Conservation (phyloP, 192 early-diverging fungal genomes). For the Coemansia sp. region DNA sequence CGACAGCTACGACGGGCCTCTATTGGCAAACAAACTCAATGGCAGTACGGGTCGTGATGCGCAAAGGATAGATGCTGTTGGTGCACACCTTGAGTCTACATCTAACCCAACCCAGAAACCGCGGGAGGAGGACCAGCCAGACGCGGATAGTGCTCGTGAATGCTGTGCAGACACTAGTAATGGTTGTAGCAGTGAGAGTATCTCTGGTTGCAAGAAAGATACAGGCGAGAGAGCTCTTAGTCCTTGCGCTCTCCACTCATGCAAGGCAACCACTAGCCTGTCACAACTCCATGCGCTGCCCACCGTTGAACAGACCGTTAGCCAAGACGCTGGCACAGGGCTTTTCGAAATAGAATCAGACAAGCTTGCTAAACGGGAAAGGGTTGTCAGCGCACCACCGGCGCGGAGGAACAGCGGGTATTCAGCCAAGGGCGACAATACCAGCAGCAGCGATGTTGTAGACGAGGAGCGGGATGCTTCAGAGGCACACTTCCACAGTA, state of each 20-base stretch:
- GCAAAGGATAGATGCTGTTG: too few species aligned
- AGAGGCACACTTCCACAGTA: slow-evolving; percentile 12
- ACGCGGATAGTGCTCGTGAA: background rate
- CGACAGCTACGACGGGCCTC: slow-evolving; percentile 7
- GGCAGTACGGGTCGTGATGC: background rate
- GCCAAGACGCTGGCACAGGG: background rate
- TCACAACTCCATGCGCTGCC: slow-evolving; percentile 20
- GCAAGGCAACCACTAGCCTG: slow-evolving; percentile 49
- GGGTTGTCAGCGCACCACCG: slow-evolving; percentile 23
- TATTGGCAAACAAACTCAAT: background rate
- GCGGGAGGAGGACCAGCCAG: background rate
- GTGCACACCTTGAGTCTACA: background rate
- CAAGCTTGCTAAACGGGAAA: background rate
- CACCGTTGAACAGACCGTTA: slow-evolving; percentile 1
- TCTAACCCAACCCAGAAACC: background rate
- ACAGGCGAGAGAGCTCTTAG: background rate
- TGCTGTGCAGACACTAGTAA: background rate
- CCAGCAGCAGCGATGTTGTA: background rate
- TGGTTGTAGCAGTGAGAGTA: background rate
- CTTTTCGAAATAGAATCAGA: background rate
- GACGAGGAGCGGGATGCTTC: background rate
- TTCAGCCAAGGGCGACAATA: background rate
- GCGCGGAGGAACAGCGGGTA: background rate
- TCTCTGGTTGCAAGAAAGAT: background rate
- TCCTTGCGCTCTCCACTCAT: slow-evolving; percentile 28